These are phyloP conservation scores for Dillenia suffruticosa DNA, from an alignment of 164 flowering plant genomes.

Conservation along the genomic window DNA sequence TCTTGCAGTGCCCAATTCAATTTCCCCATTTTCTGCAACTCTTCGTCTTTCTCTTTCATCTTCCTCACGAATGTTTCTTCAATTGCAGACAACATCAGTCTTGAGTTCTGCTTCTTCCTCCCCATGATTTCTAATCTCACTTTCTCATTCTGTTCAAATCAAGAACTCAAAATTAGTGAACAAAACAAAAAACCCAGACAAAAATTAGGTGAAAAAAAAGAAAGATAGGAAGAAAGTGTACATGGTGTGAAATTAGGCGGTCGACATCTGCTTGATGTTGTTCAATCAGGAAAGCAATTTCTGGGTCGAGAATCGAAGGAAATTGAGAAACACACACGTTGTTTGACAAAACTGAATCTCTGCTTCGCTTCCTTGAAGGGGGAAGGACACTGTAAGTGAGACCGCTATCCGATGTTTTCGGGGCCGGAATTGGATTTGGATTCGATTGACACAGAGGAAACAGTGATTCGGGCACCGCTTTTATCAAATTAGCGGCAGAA, in stretches of 20 bases:
- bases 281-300: conserved; percentile 45
- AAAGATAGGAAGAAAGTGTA: conserved; percentile 16
- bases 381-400: conserved; percentile 36
- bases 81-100: conserved; percentile 33
- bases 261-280: conserved; percentile 68
- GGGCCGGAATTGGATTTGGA: conserved; percentile 15
- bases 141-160: conserved; percentile 47
- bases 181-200: neutral
- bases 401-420: conserved; percentile 45
- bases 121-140: conserved; percentile 53
- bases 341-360: conserved; percentile 12
- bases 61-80: conserved; percentile 42
- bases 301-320: conserved; percentile 57
- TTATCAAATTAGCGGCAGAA: conserved; percentile 13
- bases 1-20: conserved; percentile 60
- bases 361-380: conserved; percentile 14
- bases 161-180: neutral
- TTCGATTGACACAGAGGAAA: conserved; percentile 18
- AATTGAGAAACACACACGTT: conserved; percentile 1
- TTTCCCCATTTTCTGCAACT: conserved; percentile 54
- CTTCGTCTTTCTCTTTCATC: conserved; percentile 54
- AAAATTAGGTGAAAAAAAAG: neutral
- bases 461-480: conserved; percentile 8
- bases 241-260: conserved; percentile 57
- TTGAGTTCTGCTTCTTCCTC: conserved; percentile 33